Conservation (phyloP, 2,329 filamentous ascomycete genomes). For the Aspergillus sclerotialis region DNA sequence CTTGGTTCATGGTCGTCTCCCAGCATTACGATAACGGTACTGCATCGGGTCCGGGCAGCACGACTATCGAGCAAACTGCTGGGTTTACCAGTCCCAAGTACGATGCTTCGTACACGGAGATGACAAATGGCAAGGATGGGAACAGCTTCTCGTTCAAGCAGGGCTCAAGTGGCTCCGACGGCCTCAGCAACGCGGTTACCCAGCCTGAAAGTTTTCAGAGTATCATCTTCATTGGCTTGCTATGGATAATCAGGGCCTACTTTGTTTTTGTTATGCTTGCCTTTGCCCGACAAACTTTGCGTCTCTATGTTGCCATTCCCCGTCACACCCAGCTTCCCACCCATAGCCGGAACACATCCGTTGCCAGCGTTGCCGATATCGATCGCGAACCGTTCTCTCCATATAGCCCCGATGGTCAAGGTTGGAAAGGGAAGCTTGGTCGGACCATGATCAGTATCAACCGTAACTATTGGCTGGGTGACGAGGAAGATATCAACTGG, state of each 20-base stretch:
- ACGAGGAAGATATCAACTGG: conserved; percentile 60
- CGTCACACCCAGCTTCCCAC: conserved; percentile 33
- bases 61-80: conserved; percentile 54
- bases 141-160: conserved; percentile 39
- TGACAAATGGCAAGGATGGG: conserved; percentile 39
- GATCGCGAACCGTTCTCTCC: conserved; percentile 63
- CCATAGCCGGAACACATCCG: conserved; percentile 38
- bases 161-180: conserved; percentile 31
- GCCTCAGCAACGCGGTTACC: conserved; percentile 57
- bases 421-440: conserved; percentile 73
- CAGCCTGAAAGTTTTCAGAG: conserved; percentile 65
- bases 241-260: conserved; percentile 74
- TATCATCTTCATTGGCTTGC: conserved; percentile 64
- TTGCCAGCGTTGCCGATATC: conserved; percentile 40
- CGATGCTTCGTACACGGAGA: conserved; percentile 53
- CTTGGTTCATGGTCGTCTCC: conserved; percentile 76
- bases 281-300: conserved; percentile 69
- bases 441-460: conserved; percentile 68
- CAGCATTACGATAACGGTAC: conserved; percentile 45
- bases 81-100: conserved; percentile 59
- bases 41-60: conserved; percentile 43
- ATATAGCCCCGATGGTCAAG: conserved; percentile 65
- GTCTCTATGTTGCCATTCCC: conserved; percentile 47
- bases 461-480: conserved; percentile 72
- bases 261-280: conserved; percentile 78